Evolutionary conservation across 1,139 yeast species (phyloP).

Genomic region (Geotrichum europaeum): DNA sequence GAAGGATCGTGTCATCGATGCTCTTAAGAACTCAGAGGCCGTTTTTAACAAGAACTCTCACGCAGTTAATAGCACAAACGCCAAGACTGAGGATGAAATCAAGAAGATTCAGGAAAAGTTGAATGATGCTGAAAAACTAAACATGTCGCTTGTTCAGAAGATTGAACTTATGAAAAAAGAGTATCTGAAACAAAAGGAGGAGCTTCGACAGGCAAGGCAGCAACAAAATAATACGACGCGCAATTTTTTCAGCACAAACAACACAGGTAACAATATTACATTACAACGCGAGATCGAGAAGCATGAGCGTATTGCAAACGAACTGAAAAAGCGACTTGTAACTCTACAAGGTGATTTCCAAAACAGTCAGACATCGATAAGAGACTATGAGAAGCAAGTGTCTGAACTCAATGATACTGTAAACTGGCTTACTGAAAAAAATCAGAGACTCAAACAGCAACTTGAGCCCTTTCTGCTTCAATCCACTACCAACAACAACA

Average conservation of each 20-base stretch:
- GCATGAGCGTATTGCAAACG: neutral
- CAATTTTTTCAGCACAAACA: neutral
- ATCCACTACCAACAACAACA: neutral
- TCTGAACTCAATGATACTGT: neutral
- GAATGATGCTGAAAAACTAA: constrained; percentile 5
- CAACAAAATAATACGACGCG: neutral
- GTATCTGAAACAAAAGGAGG: constrained; percentile 2
- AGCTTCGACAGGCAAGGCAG: neutral
- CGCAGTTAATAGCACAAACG: neutral
- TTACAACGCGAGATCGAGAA: neutral
- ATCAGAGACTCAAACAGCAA: neutral
- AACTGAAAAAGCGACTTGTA: neutral
- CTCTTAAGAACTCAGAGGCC: constrained; percentile 1
- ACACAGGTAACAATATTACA: neutral
- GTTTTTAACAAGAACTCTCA: neutral
- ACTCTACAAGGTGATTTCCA: neutral
- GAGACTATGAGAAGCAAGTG: neutral
- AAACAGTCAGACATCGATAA: neutral
- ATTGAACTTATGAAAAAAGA: constrained; percentile 12
- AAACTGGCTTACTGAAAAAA: neutral
- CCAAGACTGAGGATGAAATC: neutral
- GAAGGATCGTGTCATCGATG: constrained; percentile 8
- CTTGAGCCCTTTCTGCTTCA: neutral
- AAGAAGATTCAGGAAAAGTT: neutral
- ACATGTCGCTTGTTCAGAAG: constrained; percentile 4